Evolutionary conservation across 768 basidiomycete genomes (phyloP).

Genomic region (Hortiboletus campestris): DNA sequence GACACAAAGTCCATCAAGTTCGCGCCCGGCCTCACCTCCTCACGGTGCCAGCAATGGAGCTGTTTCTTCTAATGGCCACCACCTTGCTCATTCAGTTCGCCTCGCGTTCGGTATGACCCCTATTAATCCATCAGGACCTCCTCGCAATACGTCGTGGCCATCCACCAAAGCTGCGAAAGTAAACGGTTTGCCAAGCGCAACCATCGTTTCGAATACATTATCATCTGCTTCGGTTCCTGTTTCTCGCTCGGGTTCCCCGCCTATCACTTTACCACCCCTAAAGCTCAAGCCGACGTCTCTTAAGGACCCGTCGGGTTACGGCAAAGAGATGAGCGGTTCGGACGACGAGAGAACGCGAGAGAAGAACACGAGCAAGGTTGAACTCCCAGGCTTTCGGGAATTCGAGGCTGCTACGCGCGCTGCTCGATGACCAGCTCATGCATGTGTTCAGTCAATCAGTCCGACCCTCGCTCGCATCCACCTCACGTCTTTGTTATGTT

Average conservation of each 20-base stretch:
- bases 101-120: slow-evolving; percentile 93
- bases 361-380: slow-evolving; percentile 36
- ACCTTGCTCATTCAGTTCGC: slow-evolving; percentile 81
- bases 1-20: slow-evolving; percentile 48
- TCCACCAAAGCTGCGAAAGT: slow-evolving; percentile 21
- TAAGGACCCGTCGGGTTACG: slow-evolving; percentile 10
- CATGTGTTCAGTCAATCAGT: background rate
- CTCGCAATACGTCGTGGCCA: slow-evolving; percentile 41
- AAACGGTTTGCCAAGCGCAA: slow-evolving; percentile 8
- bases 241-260: slow-evolving; percentile 66
- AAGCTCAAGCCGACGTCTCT: slow-evolving; percentile 40
- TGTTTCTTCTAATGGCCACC: slow-evolving; percentile 44
- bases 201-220: slow-evolving; percentile 8
- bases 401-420: slow-evolving; percentile 51
- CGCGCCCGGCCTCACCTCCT: slow-evolving; percentile 61
- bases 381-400: slow-evolving; percentile 61
- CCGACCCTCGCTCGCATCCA: background rate
- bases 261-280: slow-evolving; percentile 69
- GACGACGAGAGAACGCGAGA: slow-evolving; percentile 24
- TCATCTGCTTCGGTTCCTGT: slow-evolving; percentile 41
- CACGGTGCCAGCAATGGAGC: slow-evolving; percentile 32
- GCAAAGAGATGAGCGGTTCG: slow-evolving; percentile 18
- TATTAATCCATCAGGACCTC: slow-evolving; percentile 43
- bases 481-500: slow-evolving; percentile 6
- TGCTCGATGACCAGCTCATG: slow-evolving; percentile 16